Conservation (phyloP, 108 stramenopile species). For the Cyclostephanos tholiformis region DNA sequence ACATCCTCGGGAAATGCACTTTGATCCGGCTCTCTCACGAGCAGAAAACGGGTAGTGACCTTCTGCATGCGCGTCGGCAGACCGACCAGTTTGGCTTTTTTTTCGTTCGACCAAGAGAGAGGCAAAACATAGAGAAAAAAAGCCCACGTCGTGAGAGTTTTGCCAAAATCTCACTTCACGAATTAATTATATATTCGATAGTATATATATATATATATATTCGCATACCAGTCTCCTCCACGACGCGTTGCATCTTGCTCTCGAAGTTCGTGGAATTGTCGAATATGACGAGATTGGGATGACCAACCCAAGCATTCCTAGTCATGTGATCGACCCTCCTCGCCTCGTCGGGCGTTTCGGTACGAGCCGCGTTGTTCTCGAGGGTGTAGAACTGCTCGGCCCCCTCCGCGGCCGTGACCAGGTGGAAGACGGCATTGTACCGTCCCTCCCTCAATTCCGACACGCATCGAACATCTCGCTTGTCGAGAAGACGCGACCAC, state of each 20-base stretch:
- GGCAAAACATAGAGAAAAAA: too few relatives aligned
- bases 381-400: conserved; percentile 85
- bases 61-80: conserved; percentile 71
- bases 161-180: too few relatives aligned
- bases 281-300: conserved; percentile 71
- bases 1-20: conserved; percentile 66
- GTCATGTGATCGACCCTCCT: conserved; percentile 72
- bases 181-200: too few relatives aligned
- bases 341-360: conserved; percentile 86
- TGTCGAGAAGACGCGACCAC: conserved; percentile 62
- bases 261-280: conserved; percentile 90
- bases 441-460: conserved; percentile 80
- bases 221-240: conserved; percentile 47
- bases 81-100: conserved; percentile 61
- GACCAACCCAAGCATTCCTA: conserved; percentile 83
- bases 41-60: conserved; percentile 71
- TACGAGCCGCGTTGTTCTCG: conserved; percentile 90
- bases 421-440: conserved; percentile 94
- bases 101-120: too few relatives aligned
- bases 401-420: conserved; percentile 94
- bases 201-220: too few relatives aligned
- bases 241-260: conserved; percentile 78
- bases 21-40: conserved; percentile 54
- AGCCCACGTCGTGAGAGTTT: too few relatives aligned
- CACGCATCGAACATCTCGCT: conserved; percentile 53